phyloP scores from a whole-genome alignment of 1,284 basidiomycete genomes.

The Ustilago xerochloae region DNA sequence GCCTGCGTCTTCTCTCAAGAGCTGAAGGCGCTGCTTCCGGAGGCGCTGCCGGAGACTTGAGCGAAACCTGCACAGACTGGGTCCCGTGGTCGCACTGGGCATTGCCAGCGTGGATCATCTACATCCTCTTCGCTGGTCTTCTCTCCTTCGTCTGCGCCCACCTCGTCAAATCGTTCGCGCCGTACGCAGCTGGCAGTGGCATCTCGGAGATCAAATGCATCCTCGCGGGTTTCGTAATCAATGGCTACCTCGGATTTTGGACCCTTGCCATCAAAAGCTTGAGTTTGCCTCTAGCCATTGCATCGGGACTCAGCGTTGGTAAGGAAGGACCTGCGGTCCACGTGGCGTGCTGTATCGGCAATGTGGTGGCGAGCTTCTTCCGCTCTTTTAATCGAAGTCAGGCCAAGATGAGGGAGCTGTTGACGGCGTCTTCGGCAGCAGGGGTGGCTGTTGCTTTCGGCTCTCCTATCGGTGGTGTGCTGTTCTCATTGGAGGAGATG shows the following conservation, averaged over 20 bases:
- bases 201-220: conserved; percentile 99
- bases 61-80: conserved; percentile 90
- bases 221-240: conserved; percentile 94
- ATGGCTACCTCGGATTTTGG: conserved; percentile 88
- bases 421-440: conserved; percentile 94
- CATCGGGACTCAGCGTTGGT: conserved; percentile 94
- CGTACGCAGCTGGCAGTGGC: conserved; percentile 95
- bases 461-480: conserved; percentile 94
- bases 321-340: conserved; percentile 99
- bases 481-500: conserved; percentile 83
- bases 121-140: conserved; percentile 81
- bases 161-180: conserved; percentile 87
- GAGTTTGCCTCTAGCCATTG: conserved; percentile 87
- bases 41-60: conserved; percentile 36
- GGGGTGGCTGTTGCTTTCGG: conserved; percentile 98
- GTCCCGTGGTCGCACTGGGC: conserved; percentile 85
- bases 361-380: conserved; percentile 85
- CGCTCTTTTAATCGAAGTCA: conserved; percentile 85
- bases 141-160: conserved; percentile 73
- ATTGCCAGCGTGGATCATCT: conserved; percentile 82
- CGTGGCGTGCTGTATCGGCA: conserved; percentile 92
- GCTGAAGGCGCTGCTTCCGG: conserved; percentile 17
- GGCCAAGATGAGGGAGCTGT: conserved; percentile 93
- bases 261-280: conserved; percentile 93
- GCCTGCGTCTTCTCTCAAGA: conserved; percentile 22